A percentile compares a stretch with the other conserved stretches of the same genome.
Evolutionary conservation across 2,329 filamentous ascomycete species (phyloP).

Genomic region (Ceratocystis papillata): DNA sequence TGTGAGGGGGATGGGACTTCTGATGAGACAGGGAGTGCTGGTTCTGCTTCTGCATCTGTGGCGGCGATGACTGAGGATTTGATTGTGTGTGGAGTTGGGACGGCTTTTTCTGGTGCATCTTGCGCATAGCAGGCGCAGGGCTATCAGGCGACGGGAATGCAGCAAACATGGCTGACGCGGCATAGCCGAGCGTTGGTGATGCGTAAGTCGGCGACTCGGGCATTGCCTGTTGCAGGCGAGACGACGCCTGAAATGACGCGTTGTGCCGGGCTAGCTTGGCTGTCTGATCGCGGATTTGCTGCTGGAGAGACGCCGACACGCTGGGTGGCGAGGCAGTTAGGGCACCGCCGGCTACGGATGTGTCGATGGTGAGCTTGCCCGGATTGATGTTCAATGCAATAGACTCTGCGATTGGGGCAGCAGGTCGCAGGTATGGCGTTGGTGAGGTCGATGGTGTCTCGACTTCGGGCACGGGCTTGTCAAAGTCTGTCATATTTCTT

Average conservation of each 20-base stretch:
- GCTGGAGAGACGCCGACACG: not conserved
- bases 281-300: constrained; percentile 18
- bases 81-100: not conserved
- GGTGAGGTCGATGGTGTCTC: constrained; percentile 15
- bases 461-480: constrained; percentile 10
- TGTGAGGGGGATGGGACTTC: not conserved
- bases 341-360: not conserved
- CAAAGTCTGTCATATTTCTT: constrained; percentile 2
- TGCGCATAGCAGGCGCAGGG: constrained; percentile 8
- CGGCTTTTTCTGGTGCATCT: not conserved
- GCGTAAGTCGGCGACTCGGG: constrained; percentile 8
- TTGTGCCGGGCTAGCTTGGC: constrained; percentile 16
- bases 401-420: not conserved
- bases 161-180: constrained; percentile 7
- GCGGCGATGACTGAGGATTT: not conserved
- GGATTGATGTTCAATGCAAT: not conserved
- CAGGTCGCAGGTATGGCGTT: not conserved
- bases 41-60: constrained; percentile 9
- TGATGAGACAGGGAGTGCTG: not conserved
- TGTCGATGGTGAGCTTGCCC: not conserved
- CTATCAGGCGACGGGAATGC: constrained; percentile 11
- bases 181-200: constrained; percentile 13
- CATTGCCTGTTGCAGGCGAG: not conserved
- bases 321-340: not conserved
- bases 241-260: constrained; percentile 12